Evolutionary conservation across 371 early-diverging fungal species (phyloP), one percentile per base, ranked within the genome.

Genomic region (Mucor indicus): DNA sequence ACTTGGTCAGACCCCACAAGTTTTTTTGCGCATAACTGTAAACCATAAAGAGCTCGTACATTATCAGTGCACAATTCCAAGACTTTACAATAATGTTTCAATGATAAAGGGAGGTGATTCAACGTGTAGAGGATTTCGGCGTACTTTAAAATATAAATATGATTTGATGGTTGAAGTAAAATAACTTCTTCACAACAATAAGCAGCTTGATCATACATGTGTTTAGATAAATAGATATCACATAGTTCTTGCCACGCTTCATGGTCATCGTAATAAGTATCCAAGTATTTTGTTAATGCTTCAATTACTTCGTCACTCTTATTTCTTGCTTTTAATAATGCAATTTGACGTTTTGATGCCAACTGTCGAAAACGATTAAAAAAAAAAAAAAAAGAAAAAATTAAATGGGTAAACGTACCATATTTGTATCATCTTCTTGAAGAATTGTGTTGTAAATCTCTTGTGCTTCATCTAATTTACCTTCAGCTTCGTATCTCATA

Each of bases 141-240:
- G 53, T 93, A 94, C 45, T 91, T 89, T 37, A 91, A 74, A 47
- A 90, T 84, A 62, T 79, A 85, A 35, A 92, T 81, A 50, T 92
- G 93, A 64, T 89, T 85, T 40, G 77, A 75, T 6, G 95, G 93
- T 47, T 87, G 84, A 24, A 89, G 80, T 44, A 95, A 45, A 42
- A 96, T 75, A 22, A 91, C 64, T 64, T 96, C 97, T 62, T 96
- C 96, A 38, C 89, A 66, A 54, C 91, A 91, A 62, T 85, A 93
- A 13, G 87, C 87, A 2, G 97, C 94, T 62, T 93, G 93, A 38
- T 83, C 80, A 51, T 84, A 90, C 80, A 83, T 65, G 50, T 82
- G 64, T 27, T 81, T 72, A 2, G 44, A 60, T 13, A 90, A 51
- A 62, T 96, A 95, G 38, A 85, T 60, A 33, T 80, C 66, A 9